Base-by-base conservation (phyloP, 2,329 filamentous ascomycete genomes). In the Tolypocladium tropicale region DNA sequence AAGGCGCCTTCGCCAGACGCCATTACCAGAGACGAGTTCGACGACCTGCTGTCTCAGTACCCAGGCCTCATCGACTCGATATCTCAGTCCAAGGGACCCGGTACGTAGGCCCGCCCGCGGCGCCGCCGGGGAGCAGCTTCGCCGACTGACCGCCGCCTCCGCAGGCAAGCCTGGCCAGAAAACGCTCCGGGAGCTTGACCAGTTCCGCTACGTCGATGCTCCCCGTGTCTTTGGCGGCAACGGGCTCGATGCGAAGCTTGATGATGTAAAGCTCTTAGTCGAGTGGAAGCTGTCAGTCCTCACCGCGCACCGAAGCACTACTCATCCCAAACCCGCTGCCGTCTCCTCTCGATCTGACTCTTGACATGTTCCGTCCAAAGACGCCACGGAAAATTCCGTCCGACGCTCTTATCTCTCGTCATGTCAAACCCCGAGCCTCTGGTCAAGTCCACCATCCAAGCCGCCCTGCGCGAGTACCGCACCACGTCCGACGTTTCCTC, bases 201-300 rank as follows among this genome's bases (percentile, higher is more conserved):
- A 73, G 1, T 82, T 80, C 62, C 80, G 86, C 56, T 85, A 86
- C 63, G 67, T 70, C 10, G 74, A 76, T 25, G 81, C 85, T 2
- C 74, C 79, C 1, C 63, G 68, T 1, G 59, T 63, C 2, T 82
- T 87, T 58, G 61, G 69, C 7, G 62, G 71, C 18, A 62, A 66
- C 6, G 61, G 64, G 23, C 60, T 67, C 68, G 12, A 80, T 89
- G n/a, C n/a, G 72, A 71, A 67, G 2, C 78, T 83, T 51, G 73
- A 77, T 1, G 80, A 89, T 63, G 73, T 89, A 36, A 77, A 81
- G 62, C 73, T 64, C 23, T 74, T 90, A 4, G 79, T 89, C 11
- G 78, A 86, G 51, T 90, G 86, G 86, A 90, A 90, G 67, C 73
- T 90, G 82, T 88, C 72, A 66, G 82, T 71, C 50, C 53, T 34